Evolutionary conservation across 148 eudicot genomes (phyloP).

Genomic region (Agrostemma githago): DNA sequence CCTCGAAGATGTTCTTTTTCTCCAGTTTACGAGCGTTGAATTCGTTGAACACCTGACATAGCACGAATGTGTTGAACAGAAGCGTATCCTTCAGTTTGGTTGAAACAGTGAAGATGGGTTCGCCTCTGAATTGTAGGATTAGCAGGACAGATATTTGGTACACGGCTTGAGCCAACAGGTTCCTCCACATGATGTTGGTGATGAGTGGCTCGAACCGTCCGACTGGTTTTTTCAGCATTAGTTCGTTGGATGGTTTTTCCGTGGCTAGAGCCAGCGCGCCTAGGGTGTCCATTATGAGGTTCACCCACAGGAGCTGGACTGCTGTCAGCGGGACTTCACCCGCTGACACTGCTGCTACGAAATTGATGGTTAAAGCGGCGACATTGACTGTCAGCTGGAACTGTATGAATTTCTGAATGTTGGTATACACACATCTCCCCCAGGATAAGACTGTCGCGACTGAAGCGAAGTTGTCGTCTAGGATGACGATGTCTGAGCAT

Average conservation of each 20-base stretch:
- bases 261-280: constrained; percentile 39
- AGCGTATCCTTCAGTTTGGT: constrained; percentile 27
- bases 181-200: constrained; percentile 36
- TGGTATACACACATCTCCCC: constrained; percentile 37
- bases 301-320: constrained; percentile 35
- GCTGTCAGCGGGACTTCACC: constrained; percentile 38
- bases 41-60: constrained; percentile 34
- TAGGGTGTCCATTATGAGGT: constrained; percentile 36
- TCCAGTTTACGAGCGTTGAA: constrained; percentile 33
- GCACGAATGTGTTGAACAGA: constrained; percentile 30
- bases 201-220: constrained; percentile 32
- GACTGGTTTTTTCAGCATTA: constrained; percentile 27
- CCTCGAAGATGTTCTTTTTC: constrained; percentile 32
- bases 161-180: constrained; percentile 25
- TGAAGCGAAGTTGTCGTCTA: constrained; percentile 34
- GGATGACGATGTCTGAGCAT: constrained; percentile 34
- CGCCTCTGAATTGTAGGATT: constrained; percentile 29
- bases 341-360: constrained; percentile 33
- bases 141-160: constrained; percentile 28
- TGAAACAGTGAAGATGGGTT: constrained; percentile 15
- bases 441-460: constrained; percentile 30
- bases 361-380: constrained; percentile 33
- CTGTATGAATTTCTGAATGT: constrained; percentile 37
- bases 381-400: constrained; percentile 33
- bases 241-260: constrained; percentile 31